Conservation (phyloP, 441 rosid species). For the Eutrema salsugineum region DNA sequence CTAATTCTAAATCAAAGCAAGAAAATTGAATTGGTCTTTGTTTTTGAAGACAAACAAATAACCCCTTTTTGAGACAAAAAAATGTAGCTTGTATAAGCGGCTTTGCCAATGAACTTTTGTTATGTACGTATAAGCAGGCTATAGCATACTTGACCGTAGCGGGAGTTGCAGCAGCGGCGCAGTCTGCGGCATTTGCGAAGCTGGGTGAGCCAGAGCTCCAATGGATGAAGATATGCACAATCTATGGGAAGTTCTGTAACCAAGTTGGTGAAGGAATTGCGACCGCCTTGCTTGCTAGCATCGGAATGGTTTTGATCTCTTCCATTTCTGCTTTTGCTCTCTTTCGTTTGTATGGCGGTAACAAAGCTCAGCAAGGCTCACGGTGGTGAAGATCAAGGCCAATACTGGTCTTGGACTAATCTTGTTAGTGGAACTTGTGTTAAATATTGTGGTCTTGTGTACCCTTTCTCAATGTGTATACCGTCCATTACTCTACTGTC, state of each 20-base stretch:
- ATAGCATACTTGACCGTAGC: conserved; percentile 75
- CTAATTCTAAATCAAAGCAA: neutral
- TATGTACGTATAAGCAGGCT: conserved; percentile 36
- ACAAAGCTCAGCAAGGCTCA: conserved; percentile 33
- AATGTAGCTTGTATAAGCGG: neutral
- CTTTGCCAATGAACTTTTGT: neutral
- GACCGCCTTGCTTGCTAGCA: conserved; percentile 48
- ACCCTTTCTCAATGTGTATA: neutral
- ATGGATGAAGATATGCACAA: conserved; percentile 83
- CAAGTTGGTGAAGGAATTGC: conserved; percentile 77
- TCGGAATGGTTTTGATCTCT: conserved; percentile 57
- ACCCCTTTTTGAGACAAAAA: neutral
- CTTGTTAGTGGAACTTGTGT: neutral
- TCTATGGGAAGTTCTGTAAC: conserved; percentile 83
- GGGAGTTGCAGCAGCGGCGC: conserved; percentile 63
- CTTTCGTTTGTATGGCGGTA: conserved; percentile 66
- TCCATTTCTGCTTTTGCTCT: conserved; percentile 73
- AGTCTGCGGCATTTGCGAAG: conserved; percentile 77
- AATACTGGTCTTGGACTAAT: neutral
- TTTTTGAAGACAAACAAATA: neutral
- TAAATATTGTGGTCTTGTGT: neutral
- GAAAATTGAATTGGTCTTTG: neutral
- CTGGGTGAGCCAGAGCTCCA: conserved; percentile 78
- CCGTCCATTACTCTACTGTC: neutral
- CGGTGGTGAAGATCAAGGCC: conserved; percentile 35